Base-by-base conservation (phyloP, 306 rosid genomes). In the Castanea sativa region DNA sequence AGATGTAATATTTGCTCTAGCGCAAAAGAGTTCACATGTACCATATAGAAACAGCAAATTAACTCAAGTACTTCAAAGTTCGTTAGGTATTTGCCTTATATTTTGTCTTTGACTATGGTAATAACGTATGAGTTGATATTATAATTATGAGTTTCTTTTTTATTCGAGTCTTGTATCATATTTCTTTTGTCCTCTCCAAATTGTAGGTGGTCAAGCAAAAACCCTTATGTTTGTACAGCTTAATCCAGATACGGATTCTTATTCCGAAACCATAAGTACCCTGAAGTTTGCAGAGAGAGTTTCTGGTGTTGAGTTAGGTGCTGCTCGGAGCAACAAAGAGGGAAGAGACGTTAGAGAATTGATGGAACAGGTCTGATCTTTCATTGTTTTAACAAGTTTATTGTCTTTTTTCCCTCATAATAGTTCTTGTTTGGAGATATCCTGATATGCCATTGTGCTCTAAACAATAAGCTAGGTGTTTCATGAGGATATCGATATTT, bases 201-300 rank as follows among this genome's bases (percentile, higher is more conserved):
- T 59, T 87, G 77, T 69, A 96, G 99, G 99, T 76, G 99, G 99
- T 83, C 99, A 93, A 85, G 99, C 99, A 5, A 96, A 96, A 85
- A 91, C 99, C 61, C 98, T 96, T 29, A 96, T 96, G 99, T 96
- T 96, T 87, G 99, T 96, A 68, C 99, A 96, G 82, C 89, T 96
- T 75, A 96, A 96, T 86, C 99, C 98, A 3, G 98, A 96, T 77
- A 87, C 81, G 45, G 96, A 96, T 72, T 96, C 99, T 21, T 93
- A 89, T 82, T 86, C 91, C 29, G 98, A 96, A 86, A 93, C 98
- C 12, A 59, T 90, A 78, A 96, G 99, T 85, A 90, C 99, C 61
- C 83, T 96, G 88, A 96, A 96, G 89, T 96, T 96, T 89, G 99
- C 99, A 16, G 99, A 93, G 88, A 89, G 99, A 81, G 99, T 96